Conservation (phyloP, 331 rosid genomes). For the Saraca asoca region DNA sequence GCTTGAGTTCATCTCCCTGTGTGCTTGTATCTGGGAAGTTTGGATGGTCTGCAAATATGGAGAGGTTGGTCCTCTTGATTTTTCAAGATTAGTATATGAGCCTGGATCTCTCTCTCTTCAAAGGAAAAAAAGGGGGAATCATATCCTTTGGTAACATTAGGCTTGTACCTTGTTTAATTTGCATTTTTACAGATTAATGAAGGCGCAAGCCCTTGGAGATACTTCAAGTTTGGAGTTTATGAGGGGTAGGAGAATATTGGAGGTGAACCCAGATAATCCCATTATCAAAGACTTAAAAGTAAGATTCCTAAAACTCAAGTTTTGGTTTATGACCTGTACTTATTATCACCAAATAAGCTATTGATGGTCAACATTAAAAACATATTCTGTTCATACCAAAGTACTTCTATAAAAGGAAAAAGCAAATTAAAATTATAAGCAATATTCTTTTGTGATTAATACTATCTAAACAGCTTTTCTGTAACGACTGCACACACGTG, state of each 20-base stretch:
- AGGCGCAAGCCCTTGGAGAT: constrained; percentile 98
- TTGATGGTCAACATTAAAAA: neutral
- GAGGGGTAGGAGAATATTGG: constrained; percentile 99
- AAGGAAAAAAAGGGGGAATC: no score
- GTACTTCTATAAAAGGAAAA: no score
- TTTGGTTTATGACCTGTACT: neutral
- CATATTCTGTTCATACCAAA: neutral
- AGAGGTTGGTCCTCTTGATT: constrained; percentile 62
- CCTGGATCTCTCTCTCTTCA: neutral
- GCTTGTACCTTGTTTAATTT: constrained; percentile 10
- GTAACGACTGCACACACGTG: no score
- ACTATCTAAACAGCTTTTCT: no score
- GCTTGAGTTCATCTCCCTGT: constrained; percentile 97
- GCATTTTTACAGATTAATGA: constrained; percentile 75
- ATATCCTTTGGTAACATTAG: neutral
- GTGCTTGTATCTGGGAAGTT: constrained; percentile 99
- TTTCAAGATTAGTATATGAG: neutral
- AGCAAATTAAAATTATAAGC: no score
- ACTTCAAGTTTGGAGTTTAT: constrained; percentile 90
- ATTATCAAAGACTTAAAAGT: constrained; percentile 84
- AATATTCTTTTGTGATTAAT: no score
- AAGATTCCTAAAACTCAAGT: constrained; percentile 35
- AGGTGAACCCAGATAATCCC: constrained; percentile 92
- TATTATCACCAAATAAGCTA: no score
- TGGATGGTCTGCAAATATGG: constrained; percentile 99